These are phyloP conservation scores for Shiraia sp. DNA, from an alignment of 2,329 filamentous ascomycete species.

Conservation along the genomic window DNA sequence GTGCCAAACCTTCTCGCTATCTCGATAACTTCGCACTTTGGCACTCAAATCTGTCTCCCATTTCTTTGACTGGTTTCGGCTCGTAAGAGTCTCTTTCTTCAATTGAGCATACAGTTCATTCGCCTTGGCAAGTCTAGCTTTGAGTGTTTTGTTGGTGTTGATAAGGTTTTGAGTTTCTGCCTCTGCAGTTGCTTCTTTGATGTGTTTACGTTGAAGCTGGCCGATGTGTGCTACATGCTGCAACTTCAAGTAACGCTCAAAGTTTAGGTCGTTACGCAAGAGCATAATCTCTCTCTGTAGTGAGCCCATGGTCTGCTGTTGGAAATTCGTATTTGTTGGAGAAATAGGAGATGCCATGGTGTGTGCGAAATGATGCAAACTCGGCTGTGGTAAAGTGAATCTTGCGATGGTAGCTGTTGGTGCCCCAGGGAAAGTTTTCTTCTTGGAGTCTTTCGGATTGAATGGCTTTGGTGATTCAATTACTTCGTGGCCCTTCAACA, in stretches of 20 bases:
- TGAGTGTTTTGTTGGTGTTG: conserved; percentile 74
- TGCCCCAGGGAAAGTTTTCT: conserved; percentile 23
- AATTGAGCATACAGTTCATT: conserved; percentile 71
- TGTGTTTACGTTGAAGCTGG: conserved; percentile 72
- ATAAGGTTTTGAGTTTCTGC: conserved; percentile 82
- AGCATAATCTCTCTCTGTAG: conserved; percentile 76
- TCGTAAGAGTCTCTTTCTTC: conserved; percentile 72
- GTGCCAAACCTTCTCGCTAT: conserved; percentile 70
- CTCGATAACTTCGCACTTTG: conserved; percentile 68
- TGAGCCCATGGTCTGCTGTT: conserved; percentile 46
- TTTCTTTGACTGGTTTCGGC: conserved; percentile 73
- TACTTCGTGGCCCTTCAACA: conserved; percentile 46
- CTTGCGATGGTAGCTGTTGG: conserved; percentile 24
- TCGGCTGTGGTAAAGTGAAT: conserved; percentile 28
- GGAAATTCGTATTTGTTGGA: conserved; percentile 33
- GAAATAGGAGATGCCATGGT: conserved; percentile 26
- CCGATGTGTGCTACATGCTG: conserved; percentile 83
- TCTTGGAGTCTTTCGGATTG: conserved; percentile 46
- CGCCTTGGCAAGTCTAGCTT: conserved; percentile 72
- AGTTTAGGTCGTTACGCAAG: conserved; percentile 78
- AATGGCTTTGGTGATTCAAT: conserved; percentile 67
- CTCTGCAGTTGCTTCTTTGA: conserved; percentile 76
- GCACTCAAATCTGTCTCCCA: conserved; percentile 73
- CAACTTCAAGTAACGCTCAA: conserved; percentile 81
- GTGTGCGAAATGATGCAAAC: conserved; percentile 40